Evolutionary conservation across 2,329 filamentous ascomycete species (phyloP).

Genomic region (Xylariaceae sp.): DNA sequence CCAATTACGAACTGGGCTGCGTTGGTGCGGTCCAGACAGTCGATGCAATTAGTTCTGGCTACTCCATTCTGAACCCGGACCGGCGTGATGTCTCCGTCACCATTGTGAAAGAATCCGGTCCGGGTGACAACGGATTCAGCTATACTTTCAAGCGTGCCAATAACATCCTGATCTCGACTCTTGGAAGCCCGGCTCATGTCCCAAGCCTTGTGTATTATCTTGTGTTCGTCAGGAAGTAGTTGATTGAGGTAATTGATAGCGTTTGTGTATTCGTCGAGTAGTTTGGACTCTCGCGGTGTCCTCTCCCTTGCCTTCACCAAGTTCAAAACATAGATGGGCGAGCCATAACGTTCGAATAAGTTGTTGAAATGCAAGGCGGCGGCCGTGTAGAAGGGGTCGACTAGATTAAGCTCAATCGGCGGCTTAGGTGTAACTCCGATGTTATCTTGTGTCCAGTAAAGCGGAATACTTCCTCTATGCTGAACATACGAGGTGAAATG

Average conservation of each 20-base stretch:
- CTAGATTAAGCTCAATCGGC: constrained; percentile 89
- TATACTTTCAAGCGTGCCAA: constrained; percentile 82
- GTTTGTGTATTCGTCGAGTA: constrained; percentile 79
- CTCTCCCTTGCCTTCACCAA: constrained; percentile 85
- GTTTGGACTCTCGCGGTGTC: constrained; percentile 83
- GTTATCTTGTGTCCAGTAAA: constrained; percentile 96
- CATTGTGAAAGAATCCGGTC: constrained; percentile 95
- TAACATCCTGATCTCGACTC: constrained; percentile 86
- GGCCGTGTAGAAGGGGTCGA: constrained; percentile 91
- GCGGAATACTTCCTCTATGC: constrained; percentile 90
- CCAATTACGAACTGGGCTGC: constrained; percentile 97
- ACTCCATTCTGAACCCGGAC: constrained; percentile 82
- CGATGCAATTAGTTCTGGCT: constrained; percentile 94
- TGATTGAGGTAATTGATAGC: constrained; percentile 92
- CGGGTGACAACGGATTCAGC: constrained; percentile 78
- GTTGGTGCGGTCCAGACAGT: constrained; percentile 94
- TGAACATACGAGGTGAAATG: constrained; percentile 96
- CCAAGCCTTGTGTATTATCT: constrained; percentile 91
- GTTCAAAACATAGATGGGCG: constrained; percentile 86
- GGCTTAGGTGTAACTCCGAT: constrained; percentile 94
- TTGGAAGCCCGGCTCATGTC: constrained; percentile 98
- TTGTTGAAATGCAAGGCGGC: constrained; percentile 94
- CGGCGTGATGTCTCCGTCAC: constrained; percentile 60
- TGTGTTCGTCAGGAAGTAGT: constrained; percentile 75
- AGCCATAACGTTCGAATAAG: constrained; percentile 86